Evolutionary conservation across 768 basidiomycete genomes (phyloP), one percentile per base, ranked within the genome.

Genomic region (Leccinum boreale): DNA sequence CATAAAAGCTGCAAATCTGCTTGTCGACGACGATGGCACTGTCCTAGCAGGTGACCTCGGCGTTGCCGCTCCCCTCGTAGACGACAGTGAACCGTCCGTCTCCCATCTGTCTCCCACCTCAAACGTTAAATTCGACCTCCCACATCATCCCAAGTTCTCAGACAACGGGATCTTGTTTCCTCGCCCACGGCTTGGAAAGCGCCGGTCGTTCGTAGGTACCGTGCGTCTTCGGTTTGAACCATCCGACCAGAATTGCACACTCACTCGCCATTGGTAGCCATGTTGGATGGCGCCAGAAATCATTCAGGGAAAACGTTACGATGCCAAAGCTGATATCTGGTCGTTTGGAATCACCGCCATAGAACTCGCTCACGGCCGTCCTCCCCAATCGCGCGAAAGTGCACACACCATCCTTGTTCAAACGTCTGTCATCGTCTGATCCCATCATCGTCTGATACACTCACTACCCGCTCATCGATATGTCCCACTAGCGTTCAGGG

Each of bases 211-310:
- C 67, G 95, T 97, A 14, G 95, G 95, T 50, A 97, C 94, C 24
- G 88, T 89, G 57, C 52, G 85, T 73, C 11, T 26, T 49, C 29
- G 4, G 47, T 60, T 51, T 35, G 42, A 21, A 33, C 10, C 29
- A 6, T 39, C 4, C 6, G 17, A 39, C 50, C 39, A 10, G 12
- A 51, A 44, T 3, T 3, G 21, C 55, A 50, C 39, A 62, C 51
- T 61, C 47, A 56, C 19, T 23, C 17, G 19, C 28, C 29, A 50
- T 50, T 39, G 50, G 35, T 57, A 86, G 85, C 95, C 95, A 1
- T 92, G 90, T 69, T 97, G 92, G 92, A 98, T 97, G 94, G 92
- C 95, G 0, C 95, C 95, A 2, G 95, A 98, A 65, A 81, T 97
- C 23, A 90, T 98, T 49, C 82, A 89, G 63, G 90, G 93, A 51